phyloP scores from a whole-genome alignment of 1,139 yeast genomes.

The Candida sp. region DNA sequence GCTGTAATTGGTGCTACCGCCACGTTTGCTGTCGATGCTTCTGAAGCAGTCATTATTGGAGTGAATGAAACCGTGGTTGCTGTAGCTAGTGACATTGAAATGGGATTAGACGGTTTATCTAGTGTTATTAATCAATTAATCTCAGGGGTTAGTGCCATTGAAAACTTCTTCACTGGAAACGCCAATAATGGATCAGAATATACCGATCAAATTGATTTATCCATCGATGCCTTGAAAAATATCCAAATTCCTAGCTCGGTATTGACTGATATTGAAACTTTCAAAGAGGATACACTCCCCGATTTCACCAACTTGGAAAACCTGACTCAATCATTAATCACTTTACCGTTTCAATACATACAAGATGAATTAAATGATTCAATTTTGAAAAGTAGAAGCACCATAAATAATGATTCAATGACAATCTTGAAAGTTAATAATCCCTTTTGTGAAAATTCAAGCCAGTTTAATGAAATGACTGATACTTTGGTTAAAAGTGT shows the following conservation, averaged over 20 bases:
- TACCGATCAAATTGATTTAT: slow-evolving; percentile 49
- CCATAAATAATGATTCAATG: slow-evolving; percentile 1
- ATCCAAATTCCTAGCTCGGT: slow-evolving; percentile 64
- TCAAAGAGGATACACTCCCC: slow-evolving; percentile 48
- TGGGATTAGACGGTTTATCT: slow-evolving; percentile 56
- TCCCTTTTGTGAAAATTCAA: slow-evolving; percentile 7
- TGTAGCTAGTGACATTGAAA: slow-evolving; percentile 57
- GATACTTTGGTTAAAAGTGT: slow-evolving; percentile 22
- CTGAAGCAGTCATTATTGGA: slow-evolving; percentile 54
- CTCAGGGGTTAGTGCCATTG: slow-evolving; percentile 42
- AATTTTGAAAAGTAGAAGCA: neutral
- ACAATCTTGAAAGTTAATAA: slow-evolving; percentile 1
- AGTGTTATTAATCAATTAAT: slow-evolving; percentile 44
- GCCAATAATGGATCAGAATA: slow-evolving; percentile 25
- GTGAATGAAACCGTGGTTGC: slow-evolving; percentile 59
- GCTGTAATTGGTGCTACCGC: slow-evolving; percentile 73
- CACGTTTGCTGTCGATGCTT: slow-evolving; percentile 69
- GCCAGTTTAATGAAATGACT: slow-evolving; percentile 1
- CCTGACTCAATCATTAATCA: slow-evolving; percentile 20
- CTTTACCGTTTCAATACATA: slow-evolving; percentile 17
- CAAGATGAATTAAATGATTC: slow-evolving; percentile 12
- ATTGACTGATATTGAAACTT: slow-evolving; percentile 44
- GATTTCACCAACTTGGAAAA: slow-evolving; percentile 49
- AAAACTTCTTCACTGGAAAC: slow-evolving; percentile 52
- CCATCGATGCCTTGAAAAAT: slow-evolving; percentile 52